Evolutionary conservation across 495 filamentous ascomycete species (phyloP).

Genomic region (Trichocladium antarcticum): DNA sequence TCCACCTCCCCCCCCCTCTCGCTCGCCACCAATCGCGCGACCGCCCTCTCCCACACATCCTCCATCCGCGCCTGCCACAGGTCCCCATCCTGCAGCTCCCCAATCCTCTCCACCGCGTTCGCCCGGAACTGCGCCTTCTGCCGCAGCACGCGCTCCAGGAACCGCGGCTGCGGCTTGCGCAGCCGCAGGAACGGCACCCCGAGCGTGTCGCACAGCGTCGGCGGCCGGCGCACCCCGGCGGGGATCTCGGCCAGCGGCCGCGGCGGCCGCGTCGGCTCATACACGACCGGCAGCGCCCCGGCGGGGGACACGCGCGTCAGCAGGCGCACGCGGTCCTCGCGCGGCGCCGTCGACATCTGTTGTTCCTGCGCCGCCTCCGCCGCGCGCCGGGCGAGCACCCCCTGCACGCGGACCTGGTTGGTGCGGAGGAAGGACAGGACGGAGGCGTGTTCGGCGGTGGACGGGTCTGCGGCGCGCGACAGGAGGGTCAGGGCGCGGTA

Average conservation of each 20-base stretch:
- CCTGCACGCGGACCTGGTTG: constrained; percentile 21
- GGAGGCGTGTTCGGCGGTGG: constrained; percentile 16
- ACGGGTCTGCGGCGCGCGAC: constrained; percentile 3
- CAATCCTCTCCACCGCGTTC: constrained; percentile 20
- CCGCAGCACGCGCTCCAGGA: constrained; percentile 46
- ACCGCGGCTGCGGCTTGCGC: constrained; percentile 54
- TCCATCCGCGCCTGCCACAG: neutral
- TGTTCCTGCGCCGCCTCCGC: neutral
- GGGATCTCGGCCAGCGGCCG: constrained; percentile 31
- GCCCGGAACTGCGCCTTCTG: constrained; percentile 45
- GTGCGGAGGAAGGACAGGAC: constrained; percentile 27
- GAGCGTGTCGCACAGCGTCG: constrained; percentile 43
- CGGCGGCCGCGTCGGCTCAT: constrained; percentile 34
- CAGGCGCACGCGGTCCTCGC: constrained; percentile 20
- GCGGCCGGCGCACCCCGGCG: constrained; percentile 48
- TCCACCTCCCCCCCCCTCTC: neutral
- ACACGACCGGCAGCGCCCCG: constrained; percentile 30
- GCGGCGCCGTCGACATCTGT: constrained; percentile 8
- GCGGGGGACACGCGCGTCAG: constrained; percentile 22
- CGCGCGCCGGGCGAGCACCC: neutral
- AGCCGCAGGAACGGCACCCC: constrained; percentile 60
- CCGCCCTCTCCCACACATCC: constrained; percentile 11
- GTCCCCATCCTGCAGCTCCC: constrained; percentile 8
- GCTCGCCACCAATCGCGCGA: constrained; percentile 10
- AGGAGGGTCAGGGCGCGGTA: constrained; percentile 38